Conservation (phyloP, 2,329 filamentous ascomycete species). For the Alternaria hordeiaustralica region DNA sequence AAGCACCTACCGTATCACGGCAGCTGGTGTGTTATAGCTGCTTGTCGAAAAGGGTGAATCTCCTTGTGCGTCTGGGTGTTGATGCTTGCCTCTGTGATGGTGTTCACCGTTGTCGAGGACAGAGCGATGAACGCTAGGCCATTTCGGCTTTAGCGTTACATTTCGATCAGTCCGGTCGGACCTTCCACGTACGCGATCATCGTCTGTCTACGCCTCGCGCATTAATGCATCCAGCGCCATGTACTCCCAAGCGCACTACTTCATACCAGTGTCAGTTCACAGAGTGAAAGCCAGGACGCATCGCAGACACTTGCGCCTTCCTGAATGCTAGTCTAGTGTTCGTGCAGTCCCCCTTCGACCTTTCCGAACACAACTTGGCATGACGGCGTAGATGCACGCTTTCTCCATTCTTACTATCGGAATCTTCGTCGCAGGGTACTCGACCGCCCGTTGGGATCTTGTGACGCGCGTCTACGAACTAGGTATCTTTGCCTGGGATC, state of each 20-base stretch:
- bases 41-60: background rate
- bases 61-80: background rate
- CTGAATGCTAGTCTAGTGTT: background rate
- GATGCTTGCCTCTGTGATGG: background rate
- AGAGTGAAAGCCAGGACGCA: background rate
- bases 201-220: slow-evolving; percentile 5
- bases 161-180: slow-evolving; percentile 4
- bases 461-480: slow-evolving; percentile 97
- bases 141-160: slow-evolving; percentile 3
- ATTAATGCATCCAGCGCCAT: slow-evolving; percentile 20
- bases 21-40: background rate
- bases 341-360: background rate
- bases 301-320: background rate
- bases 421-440: slow-evolving; percentile 99
- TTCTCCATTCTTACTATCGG: slow-evolving; percentile 94
- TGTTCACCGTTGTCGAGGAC: slow-evolving; percentile 4
- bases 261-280: slow-evolving; percentile 4
- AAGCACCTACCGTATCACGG: background rate
- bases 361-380: slow-evolving; percentile 23
- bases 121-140: slow-evolving; percentile 4
- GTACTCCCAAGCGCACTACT: slow-evolving; percentile 16
- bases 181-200: slow-evolving; percentile 16
- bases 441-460: slow-evolving; percentile 98
- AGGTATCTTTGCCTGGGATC: slow-evolving; percentile 95
- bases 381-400: slow-evolving; percentile 79